Evolutionary conservation across 495 filamentous ascomycete genomes (phyloP).

Genomic region (Lasiosphaeria ovina): DNA sequence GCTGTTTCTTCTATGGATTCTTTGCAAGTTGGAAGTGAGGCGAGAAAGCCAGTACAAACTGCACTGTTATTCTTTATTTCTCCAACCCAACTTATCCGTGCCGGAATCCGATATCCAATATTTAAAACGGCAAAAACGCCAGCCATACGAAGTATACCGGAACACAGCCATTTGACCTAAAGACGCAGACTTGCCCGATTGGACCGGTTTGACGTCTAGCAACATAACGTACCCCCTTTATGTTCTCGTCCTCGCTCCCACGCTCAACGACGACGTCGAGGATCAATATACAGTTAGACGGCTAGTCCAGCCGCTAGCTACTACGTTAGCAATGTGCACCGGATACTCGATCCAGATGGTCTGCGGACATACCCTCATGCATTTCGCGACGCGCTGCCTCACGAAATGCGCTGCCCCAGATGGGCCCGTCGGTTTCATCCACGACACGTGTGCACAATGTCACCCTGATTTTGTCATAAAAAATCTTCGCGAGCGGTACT

Average conservation of each 20-base stretch:
- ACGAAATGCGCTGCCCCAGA: not conserved
- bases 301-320: too few relatives aligned
- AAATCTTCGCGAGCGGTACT: not conserved
- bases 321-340: not conserved
- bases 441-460: slow-evolving; percentile 9
- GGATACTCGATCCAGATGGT: not conserved
- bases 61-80: not conserved
- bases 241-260: too few relatives aligned
- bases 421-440: not conserved
- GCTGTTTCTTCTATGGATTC: not conserved
- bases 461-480: not conserved
- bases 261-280: too few relatives aligned
- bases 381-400: not conserved
- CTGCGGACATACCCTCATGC: slow-evolving; percentile 4
- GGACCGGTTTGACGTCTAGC: too few relatives aligned
- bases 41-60: not conserved
- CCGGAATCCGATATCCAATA: too few relatives aligned
- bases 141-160: slow-evolving; percentile 3
- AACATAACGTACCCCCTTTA: too few relatives aligned
- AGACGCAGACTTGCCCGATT: too few relatives aligned
- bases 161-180: too few relatives aligned
- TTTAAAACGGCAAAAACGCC: not conserved
- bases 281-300: not conserved
- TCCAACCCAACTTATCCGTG: not conserved
- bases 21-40: not conserved